phyloP scores from a whole-genome alignment of 2,329 filamentous ascomycete species.

The Fusarium scirpi region DNA sequence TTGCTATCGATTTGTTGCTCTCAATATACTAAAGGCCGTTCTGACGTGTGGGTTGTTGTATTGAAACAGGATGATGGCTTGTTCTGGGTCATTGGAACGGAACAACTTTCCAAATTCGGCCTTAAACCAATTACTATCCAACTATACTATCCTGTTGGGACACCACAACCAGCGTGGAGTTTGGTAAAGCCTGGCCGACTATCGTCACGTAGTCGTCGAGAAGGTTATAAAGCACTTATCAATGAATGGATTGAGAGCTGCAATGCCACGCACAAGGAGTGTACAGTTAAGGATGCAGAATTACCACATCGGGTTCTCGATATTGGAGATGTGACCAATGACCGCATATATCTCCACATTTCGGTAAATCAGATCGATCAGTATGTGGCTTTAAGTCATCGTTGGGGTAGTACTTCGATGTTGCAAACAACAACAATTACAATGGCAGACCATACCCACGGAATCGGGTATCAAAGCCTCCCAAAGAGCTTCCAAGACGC shows the following conservation, averaged over 20 bases:
- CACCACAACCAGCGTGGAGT: background rate
- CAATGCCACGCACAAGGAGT: background rate
- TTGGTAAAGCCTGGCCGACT: background rate
- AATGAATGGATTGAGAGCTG: background rate
- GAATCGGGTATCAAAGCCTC: accelerated
- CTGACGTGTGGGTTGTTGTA: too few species aligned
- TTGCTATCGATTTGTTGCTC: too few species aligned
- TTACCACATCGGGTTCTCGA: background rate
- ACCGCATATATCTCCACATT: background rate
- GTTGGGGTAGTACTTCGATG: background rate
- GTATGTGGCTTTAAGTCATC: background rate
- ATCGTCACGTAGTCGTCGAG: background rate
- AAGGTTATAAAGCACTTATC: accelerated
- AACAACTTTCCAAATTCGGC: too few species aligned
- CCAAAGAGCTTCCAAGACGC: background rate
- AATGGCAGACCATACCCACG: accelerated
- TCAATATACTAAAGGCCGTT: too few species aligned
- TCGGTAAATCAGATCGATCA: background rate
- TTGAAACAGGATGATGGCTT: too few species aligned
- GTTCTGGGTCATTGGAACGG: too few species aligned
- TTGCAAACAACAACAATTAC: background rate
- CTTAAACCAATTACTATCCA: background rate
- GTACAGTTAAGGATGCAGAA: background rate
- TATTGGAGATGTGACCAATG: accelerated
- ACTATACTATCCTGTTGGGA: background rate